phyloP scores from a whole-genome alignment of 345 rosid species.

The Theobroma cacao region DNA sequence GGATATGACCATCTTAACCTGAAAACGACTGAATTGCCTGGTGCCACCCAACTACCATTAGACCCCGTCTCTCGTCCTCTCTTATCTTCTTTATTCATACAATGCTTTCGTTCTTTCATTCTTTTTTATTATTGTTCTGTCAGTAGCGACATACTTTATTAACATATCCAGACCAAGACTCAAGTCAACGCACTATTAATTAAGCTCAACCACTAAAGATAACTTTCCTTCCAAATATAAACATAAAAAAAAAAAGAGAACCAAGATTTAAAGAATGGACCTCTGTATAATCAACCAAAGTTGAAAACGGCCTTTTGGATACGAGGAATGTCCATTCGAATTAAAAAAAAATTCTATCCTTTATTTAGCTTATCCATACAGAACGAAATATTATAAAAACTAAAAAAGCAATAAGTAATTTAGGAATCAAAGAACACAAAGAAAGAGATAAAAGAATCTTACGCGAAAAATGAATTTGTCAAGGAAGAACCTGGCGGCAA shows the following conservation, averaged over 20 bases:
- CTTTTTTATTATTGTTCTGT: background rate
- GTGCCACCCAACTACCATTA: too few species aligned
- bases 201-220: background rate
- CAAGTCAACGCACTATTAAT: background rate
- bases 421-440: background rate
- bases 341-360: background rate
- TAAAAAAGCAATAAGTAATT: background rate
- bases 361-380: background rate
- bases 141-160: background rate
- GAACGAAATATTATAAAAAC: background rate
- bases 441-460: slow-evolving; percentile 23
- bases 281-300: background rate
- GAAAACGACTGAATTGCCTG: background rate
- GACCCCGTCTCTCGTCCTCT: background rate
- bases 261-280: too few species aligned
- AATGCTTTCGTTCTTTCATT: background rate
- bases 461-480: slow-evolving; percentile 85
- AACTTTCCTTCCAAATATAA: background rate
- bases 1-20: background rate
- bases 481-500: slow-evolving; percentile 55
- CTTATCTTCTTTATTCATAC: background rate
- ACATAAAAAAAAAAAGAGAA: background rate
- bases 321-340: background rate
- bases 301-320: background rate
- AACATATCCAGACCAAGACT: background rate